phyloP scores from a whole-genome alignment of 495 filamentous ascomycete genomes.

The Cercophora newfieldiana region DNA sequence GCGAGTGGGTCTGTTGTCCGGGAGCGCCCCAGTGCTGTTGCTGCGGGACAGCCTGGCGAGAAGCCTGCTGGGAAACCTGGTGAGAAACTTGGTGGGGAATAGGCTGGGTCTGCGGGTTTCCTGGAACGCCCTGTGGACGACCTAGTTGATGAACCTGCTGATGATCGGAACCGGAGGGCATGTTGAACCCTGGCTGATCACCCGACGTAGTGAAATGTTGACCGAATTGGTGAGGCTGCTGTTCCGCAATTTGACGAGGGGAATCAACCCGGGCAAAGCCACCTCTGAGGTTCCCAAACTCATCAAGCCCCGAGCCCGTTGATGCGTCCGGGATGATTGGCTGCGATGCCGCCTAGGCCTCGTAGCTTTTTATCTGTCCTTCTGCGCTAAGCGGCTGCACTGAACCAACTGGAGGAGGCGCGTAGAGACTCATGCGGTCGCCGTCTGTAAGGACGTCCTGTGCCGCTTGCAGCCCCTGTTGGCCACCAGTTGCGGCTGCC shows the following conservation, averaged over 20 bases:
- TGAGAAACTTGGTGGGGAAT: not conserved
- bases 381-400: slow-evolving; percentile 68
- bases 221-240: not conserved
- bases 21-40: not conserved
- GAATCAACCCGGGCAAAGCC: not conserved
- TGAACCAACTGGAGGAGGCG: slow-evolving; percentile 44
- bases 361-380: slow-evolving; percentile 54
- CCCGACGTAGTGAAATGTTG: not conserved
- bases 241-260: not conserved
- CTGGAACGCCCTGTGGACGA: not conserved
- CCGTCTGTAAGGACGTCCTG: slow-evolving; percentile 47
- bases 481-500: slow-evolving; percentile 59
- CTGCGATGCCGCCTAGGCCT: slow-evolving; percentile 35
- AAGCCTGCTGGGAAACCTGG: not conserved
- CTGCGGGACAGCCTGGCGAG: not conserved
- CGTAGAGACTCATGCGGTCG: slow-evolving; percentile 64
- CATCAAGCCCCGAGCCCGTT: too few species aligned
- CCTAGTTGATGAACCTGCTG: too few species aligned
- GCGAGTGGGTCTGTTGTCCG: not conserved
- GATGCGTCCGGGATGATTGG: not conserved
- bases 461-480: slow-evolving; percentile 58
- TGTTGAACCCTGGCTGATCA: not conserved
- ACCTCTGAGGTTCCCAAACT: not conserved
- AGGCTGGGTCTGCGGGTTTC: not conserved
- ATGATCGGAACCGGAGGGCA: not conserved